These are phyloP conservation scores for Escallonia herrerae DNA, from an alignment of 129 eudicot genomes.

Conservation along the genomic window DNA sequence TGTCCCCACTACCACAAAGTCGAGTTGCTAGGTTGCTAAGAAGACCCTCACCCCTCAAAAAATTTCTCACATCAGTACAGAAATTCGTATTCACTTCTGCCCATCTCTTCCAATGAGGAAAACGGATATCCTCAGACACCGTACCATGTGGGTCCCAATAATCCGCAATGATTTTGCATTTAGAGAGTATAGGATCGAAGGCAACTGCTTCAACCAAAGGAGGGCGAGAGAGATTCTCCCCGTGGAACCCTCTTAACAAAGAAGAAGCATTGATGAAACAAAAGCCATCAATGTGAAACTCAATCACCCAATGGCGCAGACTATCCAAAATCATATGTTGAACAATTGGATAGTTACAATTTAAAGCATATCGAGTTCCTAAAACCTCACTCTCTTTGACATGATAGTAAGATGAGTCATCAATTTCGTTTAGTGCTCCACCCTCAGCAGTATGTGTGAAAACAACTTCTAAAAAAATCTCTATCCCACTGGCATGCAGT, in stretches of 20 bases:
- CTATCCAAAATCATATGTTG: conserved; percentile 76
- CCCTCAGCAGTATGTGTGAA: conserved; percentile 59
- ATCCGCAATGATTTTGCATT: conserved; percentile 74
- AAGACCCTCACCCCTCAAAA: conserved; percentile 59
- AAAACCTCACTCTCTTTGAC: conserved; percentile 12
- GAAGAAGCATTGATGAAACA: conserved; percentile 68
- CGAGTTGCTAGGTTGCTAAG: conserved; percentile 85
- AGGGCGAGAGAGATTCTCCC: conserved; percentile 79
- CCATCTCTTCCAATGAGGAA: conserved; percentile 99
- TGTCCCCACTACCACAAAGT: conserved; percentile 91
- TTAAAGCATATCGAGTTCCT: conserved; percentile 29
- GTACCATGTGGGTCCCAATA: conserved; percentile 45
- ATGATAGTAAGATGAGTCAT: conserved; percentile 42
- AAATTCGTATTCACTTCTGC: conserved; percentile 79
- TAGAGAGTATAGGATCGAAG: conserved; percentile 82
- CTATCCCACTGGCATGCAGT: conserved; percentile 72
- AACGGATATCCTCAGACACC: conserved; percentile 33
- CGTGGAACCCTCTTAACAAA: conserved; percentile 53
- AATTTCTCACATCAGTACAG: conserved; percentile 53
- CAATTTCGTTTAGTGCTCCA: conserved; percentile 44
- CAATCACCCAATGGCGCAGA: conserved; percentile 83
- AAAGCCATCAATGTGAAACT: conserved; percentile 88
- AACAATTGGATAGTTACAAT: conserved; percentile 77
- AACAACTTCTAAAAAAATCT: conserved; percentile 84
- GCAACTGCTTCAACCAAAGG: conserved; percentile 87